Conservation (phyloP, 352 stramenopile species). For the Ochromonadaceae sp. region DNA sequence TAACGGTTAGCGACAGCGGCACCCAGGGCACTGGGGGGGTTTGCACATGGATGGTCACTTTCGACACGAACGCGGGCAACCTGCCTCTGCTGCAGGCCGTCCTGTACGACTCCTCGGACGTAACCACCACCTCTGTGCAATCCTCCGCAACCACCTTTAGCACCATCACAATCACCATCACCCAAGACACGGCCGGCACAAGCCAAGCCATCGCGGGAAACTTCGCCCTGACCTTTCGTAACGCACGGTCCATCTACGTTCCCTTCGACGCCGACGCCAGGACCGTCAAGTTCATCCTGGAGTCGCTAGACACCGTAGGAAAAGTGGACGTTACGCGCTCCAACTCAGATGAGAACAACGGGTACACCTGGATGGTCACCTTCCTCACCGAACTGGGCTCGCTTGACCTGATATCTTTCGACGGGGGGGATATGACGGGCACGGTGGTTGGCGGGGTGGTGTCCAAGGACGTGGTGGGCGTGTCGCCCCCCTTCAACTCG, state of each 20-base stretch:
- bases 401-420: constrained; percentile 48
- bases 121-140: neutral
- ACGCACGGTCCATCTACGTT: constrained; percentile 57
- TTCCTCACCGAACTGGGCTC: constrained; percentile 76
- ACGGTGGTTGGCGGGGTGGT: constrained; percentile 61
- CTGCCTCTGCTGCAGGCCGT: constrained; percentile 28
- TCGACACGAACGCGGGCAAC: constrained; percentile 75
- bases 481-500: constrained; percentile 71
- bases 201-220: constrained; percentile 34
- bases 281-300: constrained; percentile 64
- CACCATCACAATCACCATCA: neutral
- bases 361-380: constrained; percentile 74
- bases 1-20: constrained; percentile 52
- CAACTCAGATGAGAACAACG: constrained; percentile 49
- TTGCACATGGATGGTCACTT: constrained; percentile 77
- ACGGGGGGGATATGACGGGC: constrained; percentile 62
- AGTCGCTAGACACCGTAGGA: constrained; percentile 66
- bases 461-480: constrained; percentile 47
- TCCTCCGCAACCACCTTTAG: neutral
- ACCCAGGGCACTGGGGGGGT: constrained; percentile 39
- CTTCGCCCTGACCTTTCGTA: constrained; percentile 66
- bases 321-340: constrained; percentile 47
- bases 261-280: constrained; percentile 54
- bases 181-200: constrained; percentile 6
- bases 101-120: constrained; percentile 17